These are phyloP conservation scores for Tricholomella constricta DNA, from an alignment of 768 basidiomycete genomes.

Conservation along the genomic window DNA sequence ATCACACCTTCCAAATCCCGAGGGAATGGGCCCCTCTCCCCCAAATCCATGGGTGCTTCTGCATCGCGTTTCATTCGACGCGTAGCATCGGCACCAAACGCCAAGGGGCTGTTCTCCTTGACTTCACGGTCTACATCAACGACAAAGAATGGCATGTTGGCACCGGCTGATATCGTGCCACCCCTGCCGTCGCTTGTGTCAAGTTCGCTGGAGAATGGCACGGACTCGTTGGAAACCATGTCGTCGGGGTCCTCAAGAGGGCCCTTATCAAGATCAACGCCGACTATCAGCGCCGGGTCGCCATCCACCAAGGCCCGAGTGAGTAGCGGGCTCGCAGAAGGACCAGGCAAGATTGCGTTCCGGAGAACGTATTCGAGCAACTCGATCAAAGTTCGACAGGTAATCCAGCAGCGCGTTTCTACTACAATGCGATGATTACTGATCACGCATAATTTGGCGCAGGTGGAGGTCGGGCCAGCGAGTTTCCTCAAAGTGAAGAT, in stretches of 20 bases:
- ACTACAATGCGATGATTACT: slow-evolving; percentile 10
- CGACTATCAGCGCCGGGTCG: slow-evolving; percentile 37
- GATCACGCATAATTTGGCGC: slow-evolving; percentile 12
- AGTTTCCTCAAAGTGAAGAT: slow-evolving; percentile 97
- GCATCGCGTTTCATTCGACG: slow-evolving; percentile 91
- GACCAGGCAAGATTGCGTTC: slow-evolving; percentile 72
- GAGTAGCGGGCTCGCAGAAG: slow-evolving; percentile 45
- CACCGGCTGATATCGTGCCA: slow-evolving; percentile 65
- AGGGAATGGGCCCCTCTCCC: slow-evolving; percentile 57
- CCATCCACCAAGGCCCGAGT: slow-evolving; percentile 46
- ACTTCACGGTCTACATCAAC: slow-evolving; percentile 58
- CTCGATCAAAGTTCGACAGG: slow-evolving; percentile 92
- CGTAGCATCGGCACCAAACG: slow-evolving; percentile 95
- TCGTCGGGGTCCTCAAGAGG: slow-evolving; percentile 76
- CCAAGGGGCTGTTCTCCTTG: slow-evolving; percentile 83
- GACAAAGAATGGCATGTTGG: slow-evolving; percentile 77
- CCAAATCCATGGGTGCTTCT: slow-evolving; percentile 68
- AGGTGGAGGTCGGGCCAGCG: slow-evolving; percentile 93
- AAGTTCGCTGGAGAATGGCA: slow-evolving; percentile 57
- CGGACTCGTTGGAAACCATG: slow-evolving; percentile 74
- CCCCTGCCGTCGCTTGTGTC: slow-evolving; percentile 53
- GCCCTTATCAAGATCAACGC: slow-evolving; percentile 45
- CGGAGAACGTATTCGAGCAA: slow-evolving; percentile 96
- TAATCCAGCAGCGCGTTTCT: slow-evolving; percentile 36
- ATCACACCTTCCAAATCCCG: slow-evolving; percentile 47